Base-by-base conservation (phyloP, 108 stramenopile genomes). In the Parmales sp. region DNA sequence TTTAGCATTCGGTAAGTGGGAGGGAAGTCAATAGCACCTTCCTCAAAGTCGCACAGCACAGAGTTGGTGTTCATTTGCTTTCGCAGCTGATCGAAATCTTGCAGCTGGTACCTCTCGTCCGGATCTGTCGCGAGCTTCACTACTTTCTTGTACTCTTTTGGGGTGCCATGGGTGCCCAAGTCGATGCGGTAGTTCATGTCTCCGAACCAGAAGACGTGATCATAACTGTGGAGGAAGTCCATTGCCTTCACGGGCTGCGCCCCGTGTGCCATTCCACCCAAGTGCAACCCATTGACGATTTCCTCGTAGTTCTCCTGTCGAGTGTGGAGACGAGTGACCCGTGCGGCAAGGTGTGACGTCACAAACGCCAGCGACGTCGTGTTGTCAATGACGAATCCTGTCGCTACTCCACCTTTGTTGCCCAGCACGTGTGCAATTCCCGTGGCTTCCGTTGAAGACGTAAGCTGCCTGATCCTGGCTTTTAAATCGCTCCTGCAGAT, bases 381-480 rank as follows among this genome's bases (percentile, higher is more conserved):
- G 20, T 46, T 46, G 49, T 72, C 76, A 36, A 78, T 69, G 1
- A 64, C 19, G n/a, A 83, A 25, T 46, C 73, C 63, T 19, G 69
- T 69, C 19, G 69, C 78, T 11, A 80, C 78, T 11, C 73, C 84
- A 11, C 84, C 84, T 41, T 85, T 85, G 70, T 85, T 85, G 16
- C 81, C 80, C 34, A 83, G 63, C 37, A 85, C 54, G 69, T 79
- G 77, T 8, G 81, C 84, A 22, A 83, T 50, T 16, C 84, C 84
- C 29, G 68, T 72, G 11, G 76, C 72, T 16, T 36, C 37, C 3
- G 76, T 73, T 38, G 16, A 22, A 2, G 69, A 45, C n/a, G 22
- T 19, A 0, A 77, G 19, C 4, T 70, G 50, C 34, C 29, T 46
- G 39, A 75, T 60, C 28, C 54, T 23, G 31, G 29, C 13, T 16